These are phyloP conservation scores for Hypericum androsaemum DNA, from an alignment of 345 rosid species.

Conservation along the genomic window DNA sequence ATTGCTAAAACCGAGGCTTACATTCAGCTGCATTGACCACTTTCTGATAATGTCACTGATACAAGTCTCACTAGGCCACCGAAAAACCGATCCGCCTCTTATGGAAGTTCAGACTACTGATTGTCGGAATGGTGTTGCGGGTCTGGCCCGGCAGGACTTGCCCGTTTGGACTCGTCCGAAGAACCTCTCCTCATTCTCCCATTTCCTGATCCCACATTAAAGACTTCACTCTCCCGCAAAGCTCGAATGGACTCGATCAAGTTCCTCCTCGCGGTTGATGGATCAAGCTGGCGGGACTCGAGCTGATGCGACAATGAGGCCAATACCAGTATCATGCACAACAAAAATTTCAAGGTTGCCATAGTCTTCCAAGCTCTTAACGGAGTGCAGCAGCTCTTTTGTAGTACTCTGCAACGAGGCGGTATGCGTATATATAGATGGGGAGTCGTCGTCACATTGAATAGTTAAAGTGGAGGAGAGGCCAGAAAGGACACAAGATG, in stretches of 20 bases:
- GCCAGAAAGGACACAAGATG: too few relatives aligned
- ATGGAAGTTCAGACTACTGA: slow-evolving; percentile 3
- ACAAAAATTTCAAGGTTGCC: slow-evolving; percentile 8
- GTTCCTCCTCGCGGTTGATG: slow-evolving; percentile 9
- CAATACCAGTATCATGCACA: slow-evolving; percentile 14
- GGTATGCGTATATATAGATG: slow-evolving; percentile 9
- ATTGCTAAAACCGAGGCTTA: too few relatives aligned
- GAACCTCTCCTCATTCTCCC: slow-evolving; percentile 4
- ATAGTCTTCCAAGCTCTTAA: neutral
- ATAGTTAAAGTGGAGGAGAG: too few relatives aligned
- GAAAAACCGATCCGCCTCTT: too few relatives aligned
- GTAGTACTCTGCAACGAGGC: neutral
- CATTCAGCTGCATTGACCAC: too few relatives aligned
- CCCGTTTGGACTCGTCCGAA: slow-evolving; percentile 17
- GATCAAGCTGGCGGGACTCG: slow-evolving; percentile 10
- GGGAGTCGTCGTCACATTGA: too few relatives aligned
- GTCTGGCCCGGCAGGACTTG: slow-evolving; percentile 50
- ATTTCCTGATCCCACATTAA: slow-evolving; percentile 7
- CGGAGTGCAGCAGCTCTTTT: neutral
- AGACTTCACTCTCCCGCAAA: slow-evolving; percentile 13
- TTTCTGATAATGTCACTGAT: too few relatives aligned
- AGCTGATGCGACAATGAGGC: neutral
- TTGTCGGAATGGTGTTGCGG: slow-evolving; percentile 32
- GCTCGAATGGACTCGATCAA: slow-evolving; percentile 10
- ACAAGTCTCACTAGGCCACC: too few relatives aligned